Conservation (phyloP, 1,284 basidiomycete species). For the Stereum hirsutum region DNA sequence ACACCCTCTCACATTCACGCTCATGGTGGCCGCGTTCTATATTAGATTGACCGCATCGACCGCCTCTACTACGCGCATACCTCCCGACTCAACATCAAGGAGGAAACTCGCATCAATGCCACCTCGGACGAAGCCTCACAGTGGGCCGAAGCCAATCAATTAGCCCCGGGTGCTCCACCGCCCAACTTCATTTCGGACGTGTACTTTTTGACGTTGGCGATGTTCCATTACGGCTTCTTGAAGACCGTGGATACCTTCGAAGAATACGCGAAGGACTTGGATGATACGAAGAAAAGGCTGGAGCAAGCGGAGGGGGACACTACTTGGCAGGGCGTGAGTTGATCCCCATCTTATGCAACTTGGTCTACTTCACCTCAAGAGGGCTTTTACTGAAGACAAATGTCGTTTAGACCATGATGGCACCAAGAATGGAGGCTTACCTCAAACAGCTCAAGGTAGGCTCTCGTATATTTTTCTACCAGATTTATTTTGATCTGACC, state of each 20-base stretch:
- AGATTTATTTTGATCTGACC: background rate
- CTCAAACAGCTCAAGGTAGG: conserved; percentile 68
- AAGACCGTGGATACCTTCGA: conserved; percentile 73
- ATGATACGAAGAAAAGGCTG: conserved; percentile 72
- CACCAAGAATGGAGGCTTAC: conserved; percentile 56
- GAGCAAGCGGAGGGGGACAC: conserved; percentile 73
- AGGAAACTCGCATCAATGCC: conserved; percentile 89
- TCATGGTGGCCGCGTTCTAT: no score
- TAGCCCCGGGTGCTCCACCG: conserved; percentile 27
- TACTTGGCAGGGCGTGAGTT: conserved; percentile 69
- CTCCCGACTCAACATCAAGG: conserved; percentile 63
- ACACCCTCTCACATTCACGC: background rate
- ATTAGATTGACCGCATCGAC: conserved; percentile 92
- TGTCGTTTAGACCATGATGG: no score
- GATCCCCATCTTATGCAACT: no score
- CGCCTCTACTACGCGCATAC: conserved; percentile 72
- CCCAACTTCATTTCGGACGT: conserved; percentile 95
- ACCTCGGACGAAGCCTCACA: conserved; percentile 75
- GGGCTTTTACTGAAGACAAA: no score
- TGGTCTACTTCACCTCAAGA: no score
- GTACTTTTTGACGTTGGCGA: conserved; percentile 82
- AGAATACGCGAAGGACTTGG: conserved; percentile 61
- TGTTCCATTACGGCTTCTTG: conserved; percentile 81
- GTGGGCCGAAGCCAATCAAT: conserved; percentile 53
- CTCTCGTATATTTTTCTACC: background rate